Base-by-base conservation (phyloP, 495 filamentous ascomycete genomes). In the Podospora sp. region DNA sequence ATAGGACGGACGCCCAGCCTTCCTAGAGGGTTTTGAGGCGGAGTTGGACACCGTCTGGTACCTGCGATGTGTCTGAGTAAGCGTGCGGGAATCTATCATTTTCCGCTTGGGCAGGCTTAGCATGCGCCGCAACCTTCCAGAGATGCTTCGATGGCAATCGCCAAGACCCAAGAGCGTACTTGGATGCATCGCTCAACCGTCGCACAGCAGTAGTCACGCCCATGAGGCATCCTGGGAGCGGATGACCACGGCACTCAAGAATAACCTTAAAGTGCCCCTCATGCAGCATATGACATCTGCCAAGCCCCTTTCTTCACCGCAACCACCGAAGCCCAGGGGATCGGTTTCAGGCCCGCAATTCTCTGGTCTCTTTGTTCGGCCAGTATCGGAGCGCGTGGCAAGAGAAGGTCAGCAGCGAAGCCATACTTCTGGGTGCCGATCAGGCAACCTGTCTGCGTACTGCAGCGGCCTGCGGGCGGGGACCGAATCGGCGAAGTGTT, bases 211-310 rank as follows among this genome's bases (percentile, higher is more conserved):
- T 46, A 46, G 40, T 46, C 40, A 46, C 11, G 40, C 12, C 40
- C 16, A 11, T 2, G 40, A 46, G 40, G 40, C 9, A 4, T 6
- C 14, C 16, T 11, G 4, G 40, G 40, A 14, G 5, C 40, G 5
- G 40, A 46, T 46, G 40, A 46, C 11, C 14, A 14, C 40, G 40
- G 40, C 40, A 46, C 40, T 46, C 40, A 46, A 46, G 11, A 46
- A 46, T 46, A 46, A 46, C 53, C 22, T 26, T 24, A 27, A 57
- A 57, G 53, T 24, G 12, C 53, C 26, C 21, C 26, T 24, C 26
- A 26, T 57, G 53, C 53, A 57, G 20, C 53, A 20, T 18, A 57
- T 57, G 53, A 57, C 53, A 57, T 57, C 12, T 12, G 53, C 53
- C 53, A 57, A 57, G 53, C 40, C 29, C 2, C 5, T 36, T 36